Conservation (phyloP, 2,329 filamentous ascomycete genomes). For the Fusarium staphyleae region DNA sequence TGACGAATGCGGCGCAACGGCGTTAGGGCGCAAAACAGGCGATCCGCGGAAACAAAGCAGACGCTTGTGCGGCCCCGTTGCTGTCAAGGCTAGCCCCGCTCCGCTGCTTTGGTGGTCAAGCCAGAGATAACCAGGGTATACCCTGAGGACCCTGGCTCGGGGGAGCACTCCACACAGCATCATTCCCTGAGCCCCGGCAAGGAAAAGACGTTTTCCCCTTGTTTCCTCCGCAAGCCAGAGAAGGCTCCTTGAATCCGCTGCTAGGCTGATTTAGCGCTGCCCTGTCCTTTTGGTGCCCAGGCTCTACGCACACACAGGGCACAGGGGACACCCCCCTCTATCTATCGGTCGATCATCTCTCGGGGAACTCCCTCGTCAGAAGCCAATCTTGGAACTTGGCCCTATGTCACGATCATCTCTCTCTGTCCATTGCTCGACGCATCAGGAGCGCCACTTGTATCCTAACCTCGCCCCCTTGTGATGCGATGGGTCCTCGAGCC, state of each 20-base stretch:
- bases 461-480: background rate
- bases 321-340: too few relatives aligned
- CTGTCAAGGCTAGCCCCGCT: slow-evolving; percentile 13
- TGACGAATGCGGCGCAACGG: slow-evolving; percentile 10
- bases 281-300: too few relatives aligned
- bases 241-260: background rate
- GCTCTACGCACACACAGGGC: too few relatives aligned
- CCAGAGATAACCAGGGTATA: slow-evolving; percentile 7
- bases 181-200: slow-evolving; percentile 9
- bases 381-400: slow-evolving; percentile 32
- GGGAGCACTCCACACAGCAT: slow-evolving; percentile 2
- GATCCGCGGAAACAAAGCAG: slow-evolving; percentile 21
- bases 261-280: too few relatives aligned
- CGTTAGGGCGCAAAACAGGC: slow-evolving; percentile 29
- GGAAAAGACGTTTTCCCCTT: slow-evolving; percentile 24
- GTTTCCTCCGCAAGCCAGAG: background rate
- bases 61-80: slow-evolving; percentile 15
- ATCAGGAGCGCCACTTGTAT: background rate
- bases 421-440: background rate
- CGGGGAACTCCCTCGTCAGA: slow-evolving; percentile 30
- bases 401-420: background rate
- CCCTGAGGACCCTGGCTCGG: slow-evolving; percentile 3
- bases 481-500: too few relatives aligned
- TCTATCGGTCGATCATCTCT: slow-evolving; percentile 38
- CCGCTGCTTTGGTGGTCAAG: background rate